A percentile compares a stretch with the other conserved stretches of the same genome.
Conservation (phyloP, 2,329 filamentous ascomycete genomes). For the Ustilaginoidea virens region DNA sequence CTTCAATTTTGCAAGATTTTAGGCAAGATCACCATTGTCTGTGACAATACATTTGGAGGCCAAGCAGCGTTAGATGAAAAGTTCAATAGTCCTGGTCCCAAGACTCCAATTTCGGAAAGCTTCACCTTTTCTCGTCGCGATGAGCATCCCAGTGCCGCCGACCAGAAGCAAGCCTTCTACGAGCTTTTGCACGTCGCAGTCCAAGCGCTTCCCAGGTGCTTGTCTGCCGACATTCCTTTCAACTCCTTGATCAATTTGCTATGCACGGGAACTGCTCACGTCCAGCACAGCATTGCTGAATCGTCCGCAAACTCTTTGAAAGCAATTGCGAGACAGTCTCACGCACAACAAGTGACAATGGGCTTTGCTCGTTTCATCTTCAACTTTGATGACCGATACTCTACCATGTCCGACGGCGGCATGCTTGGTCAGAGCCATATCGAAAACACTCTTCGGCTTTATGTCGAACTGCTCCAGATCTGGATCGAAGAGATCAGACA, state of each 20-base stretch:
- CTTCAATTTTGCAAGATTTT: constrained; percentile 85
- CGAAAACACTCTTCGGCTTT: constrained; percentile 80
- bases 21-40: constrained; percentile 89
- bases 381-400: constrained; percentile 93
- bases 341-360: constrained; percentile 90
- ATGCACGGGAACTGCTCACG: constrained; percentile 91
- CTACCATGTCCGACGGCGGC: constrained; percentile 94
- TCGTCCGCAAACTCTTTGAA: constrained; percentile 90
- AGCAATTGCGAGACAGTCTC: constrained; percentile 82
- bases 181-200: constrained; percentile 91
- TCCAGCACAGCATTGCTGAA: constrained; percentile 78
- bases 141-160: constrained; percentile 53
- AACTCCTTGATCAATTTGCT: constrained; percentile 87
- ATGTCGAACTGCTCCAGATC: constrained; percentile 84
- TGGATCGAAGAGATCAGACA: constrained; percentile 96
- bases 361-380: constrained; percentile 97
- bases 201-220: constrained; percentile 83
- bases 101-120: constrained; percentile 86
- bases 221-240: constrained; percentile 82
- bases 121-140: constrained; percentile 83
- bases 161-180: constrained; percentile 90
- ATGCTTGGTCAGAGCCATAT: constrained; percentile 92
- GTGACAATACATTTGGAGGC: constrained; percentile 92
- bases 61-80: constrained; percentile 94
- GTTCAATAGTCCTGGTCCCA: constrained; percentile 72